Evolutionary conservation across 2,329 filamentous ascomycete genomes (phyloP).

Genomic region (Sarocladium brachiariae): DNA sequence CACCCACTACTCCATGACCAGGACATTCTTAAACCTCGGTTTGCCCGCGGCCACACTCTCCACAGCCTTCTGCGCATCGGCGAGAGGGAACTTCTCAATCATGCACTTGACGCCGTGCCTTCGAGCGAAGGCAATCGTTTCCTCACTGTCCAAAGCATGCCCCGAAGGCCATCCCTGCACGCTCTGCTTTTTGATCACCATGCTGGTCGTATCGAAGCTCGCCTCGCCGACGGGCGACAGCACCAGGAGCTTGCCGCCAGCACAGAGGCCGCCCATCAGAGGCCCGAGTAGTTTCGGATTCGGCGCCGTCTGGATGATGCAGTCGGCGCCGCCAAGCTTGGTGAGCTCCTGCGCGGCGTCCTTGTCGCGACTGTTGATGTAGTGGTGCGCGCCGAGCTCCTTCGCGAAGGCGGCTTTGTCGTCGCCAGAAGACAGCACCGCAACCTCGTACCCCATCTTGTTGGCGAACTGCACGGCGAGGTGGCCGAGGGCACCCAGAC

Average conservation of each 20-base stretch:
- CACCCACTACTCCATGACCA: slow-evolving; percentile 35
- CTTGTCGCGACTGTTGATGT: slow-evolving; percentile 43
- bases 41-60: slow-evolving; percentile 33
- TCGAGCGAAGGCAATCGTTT: slow-evolving; percentile 60
- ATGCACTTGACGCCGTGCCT: slow-evolving; percentile 57
- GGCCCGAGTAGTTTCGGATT: slow-evolving; percentile 47
- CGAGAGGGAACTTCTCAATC: slow-evolving; percentile 57
- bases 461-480: slow-evolving; percentile 69
- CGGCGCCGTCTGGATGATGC: slow-evolving; percentile 58
- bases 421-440: slow-evolving; percentile 59
- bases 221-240: slow-evolving; percentile 44
- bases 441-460: slow-evolving; percentile 69
- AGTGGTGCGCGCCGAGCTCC: slow-evolving; percentile 36
- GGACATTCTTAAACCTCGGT: slow-evolving; percentile 38
- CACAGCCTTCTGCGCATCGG: slow-evolving; percentile 38
- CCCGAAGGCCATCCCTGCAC: slow-evolving; percentile 60
- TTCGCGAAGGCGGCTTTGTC: slow-evolving; percentile 62
- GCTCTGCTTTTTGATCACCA: slow-evolving; percentile 46
- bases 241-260: slow-evolving; percentile 52
- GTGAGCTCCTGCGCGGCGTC: slow-evolving; percentile 42
- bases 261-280: slow-evolving; percentile 46
- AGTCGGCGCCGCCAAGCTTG: slow-evolving; percentile 52
- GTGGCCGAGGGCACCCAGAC: slow-evolving; percentile 70
- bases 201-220: slow-evolving; percentile 32
- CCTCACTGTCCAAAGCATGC: slow-evolving; percentile 54